These are phyloP conservation scores for Boletus sp. DNA, from an alignment of 1,284 basidiomycete species.

Conservation along the genomic window DNA sequence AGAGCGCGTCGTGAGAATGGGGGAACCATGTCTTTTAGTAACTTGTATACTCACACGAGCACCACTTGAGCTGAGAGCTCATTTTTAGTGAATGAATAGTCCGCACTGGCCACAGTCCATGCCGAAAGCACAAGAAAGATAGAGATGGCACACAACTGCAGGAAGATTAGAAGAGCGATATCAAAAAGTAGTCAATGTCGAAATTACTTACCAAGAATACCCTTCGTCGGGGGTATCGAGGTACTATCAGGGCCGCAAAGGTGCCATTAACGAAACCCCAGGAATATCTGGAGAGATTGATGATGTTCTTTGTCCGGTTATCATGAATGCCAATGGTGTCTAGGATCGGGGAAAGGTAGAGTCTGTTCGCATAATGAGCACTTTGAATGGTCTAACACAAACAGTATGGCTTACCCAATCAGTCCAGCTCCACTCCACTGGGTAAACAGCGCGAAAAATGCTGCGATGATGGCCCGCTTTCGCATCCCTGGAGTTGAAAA, in stretches of 20 bases:
- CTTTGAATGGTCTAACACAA: no score
- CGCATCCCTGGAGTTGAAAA: conserved; percentile 7
- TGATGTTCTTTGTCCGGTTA: conserved; percentile 22
- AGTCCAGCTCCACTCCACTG: conserved; percentile 42
- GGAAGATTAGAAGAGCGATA: neutral
- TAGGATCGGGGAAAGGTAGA: conserved; percentile 19
- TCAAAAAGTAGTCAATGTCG: neutral
- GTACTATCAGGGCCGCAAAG: conserved; percentile 9
- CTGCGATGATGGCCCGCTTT: conserved; percentile 13
- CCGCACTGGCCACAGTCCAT: conserved; percentile 21
- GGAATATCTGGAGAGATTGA: conserved; percentile 14
- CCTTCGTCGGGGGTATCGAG: conserved; percentile 24
- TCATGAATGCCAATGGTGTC: conserved; percentile 25
- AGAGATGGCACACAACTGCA: conserved; percentile 16
- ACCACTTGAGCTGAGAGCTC: conserved; percentile 2
- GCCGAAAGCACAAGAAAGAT: conserved; percentile 19
- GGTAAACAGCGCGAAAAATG: conserved; percentile 47
- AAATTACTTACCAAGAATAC: conserved; percentile 19
- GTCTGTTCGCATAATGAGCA: conserved; percentile 5
- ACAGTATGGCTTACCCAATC: neutral
- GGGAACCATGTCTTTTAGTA: no score
- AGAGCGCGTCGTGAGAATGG: neutral
- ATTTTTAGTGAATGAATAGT: conserved; percentile 15
- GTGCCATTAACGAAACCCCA: conserved; percentile 16
- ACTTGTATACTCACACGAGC: neutral